Conservation (phyloP, 2,329 filamentous ascomycete species). For the Paraphoma chrysanthemicola region DNA sequence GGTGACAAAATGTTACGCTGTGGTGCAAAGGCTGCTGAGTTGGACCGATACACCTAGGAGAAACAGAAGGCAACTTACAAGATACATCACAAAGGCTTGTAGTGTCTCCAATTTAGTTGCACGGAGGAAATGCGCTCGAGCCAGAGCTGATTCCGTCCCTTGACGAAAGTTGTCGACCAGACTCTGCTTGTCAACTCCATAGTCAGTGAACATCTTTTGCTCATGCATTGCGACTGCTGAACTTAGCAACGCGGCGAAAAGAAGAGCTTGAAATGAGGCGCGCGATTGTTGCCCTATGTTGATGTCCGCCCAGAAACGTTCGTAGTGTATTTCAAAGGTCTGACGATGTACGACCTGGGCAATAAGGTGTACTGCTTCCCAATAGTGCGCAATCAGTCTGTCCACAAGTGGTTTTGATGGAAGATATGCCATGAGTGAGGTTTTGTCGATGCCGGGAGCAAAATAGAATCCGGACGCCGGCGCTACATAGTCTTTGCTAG, state of each 20-base stretch:
- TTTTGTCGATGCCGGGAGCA: constrained; percentile 54
- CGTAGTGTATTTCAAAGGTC: constrained; percentile 70
- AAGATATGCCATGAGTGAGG: constrained; percentile 64
- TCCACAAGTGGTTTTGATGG: constrained; percentile 66
- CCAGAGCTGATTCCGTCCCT: constrained; percentile 71
- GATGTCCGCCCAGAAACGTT: constrained; percentile 70
- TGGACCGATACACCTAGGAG: no score
- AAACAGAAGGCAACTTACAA: constrained; percentile 58
- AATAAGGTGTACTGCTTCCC: constrained; percentile 71
- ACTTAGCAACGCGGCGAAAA: constrained; percentile 74
- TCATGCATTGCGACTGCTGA: constrained; percentile 72
- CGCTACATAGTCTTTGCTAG: constrained; percentile 70
- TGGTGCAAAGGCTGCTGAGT: no score
- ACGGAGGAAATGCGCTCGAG: constrained; percentile 73
- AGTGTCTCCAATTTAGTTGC: constrained; percentile 77
- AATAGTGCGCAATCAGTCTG: constrained; percentile 71
- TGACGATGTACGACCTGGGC: constrained; percentile 72
- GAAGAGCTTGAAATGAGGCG: constrained; percentile 69
- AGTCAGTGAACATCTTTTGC: constrained; percentile 57
- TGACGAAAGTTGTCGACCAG: constrained; percentile 63
- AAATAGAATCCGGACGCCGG: constrained; percentile 74
- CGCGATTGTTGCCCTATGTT: constrained; percentile 66
- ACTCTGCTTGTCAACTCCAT: constrained; percentile 63
- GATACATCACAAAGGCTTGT: constrained; percentile 78
- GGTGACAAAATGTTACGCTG: not conserved